Evolutionary conservation across 345 rosid species (phyloP).

Genomic region (Adansonia digitata): DNA sequence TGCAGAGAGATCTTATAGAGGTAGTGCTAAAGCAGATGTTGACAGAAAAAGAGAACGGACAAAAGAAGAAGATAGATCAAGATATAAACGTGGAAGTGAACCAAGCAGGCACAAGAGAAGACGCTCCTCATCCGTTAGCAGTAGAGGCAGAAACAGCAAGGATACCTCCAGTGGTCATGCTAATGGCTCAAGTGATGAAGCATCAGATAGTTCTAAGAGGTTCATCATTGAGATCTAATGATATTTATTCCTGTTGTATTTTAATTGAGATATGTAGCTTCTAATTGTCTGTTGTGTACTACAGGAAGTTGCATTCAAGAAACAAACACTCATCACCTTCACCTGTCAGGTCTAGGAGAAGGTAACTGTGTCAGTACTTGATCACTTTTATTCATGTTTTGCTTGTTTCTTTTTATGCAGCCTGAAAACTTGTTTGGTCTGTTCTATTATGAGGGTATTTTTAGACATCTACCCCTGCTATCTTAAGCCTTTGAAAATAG

Average conservation of each 20-base stretch:
- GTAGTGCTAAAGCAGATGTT: conserved; percentile 24
- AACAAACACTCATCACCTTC: conserved; percentile 65
- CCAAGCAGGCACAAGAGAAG: conserved; percentile 65
- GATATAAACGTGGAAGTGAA: conserved; percentile 24
- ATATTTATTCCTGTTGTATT: conserved; percentile 12
- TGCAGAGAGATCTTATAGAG: conserved; percentile 43
- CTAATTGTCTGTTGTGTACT: conserved; percentile 22
- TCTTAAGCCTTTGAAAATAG: background rate
- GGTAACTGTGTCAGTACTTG: conserved; percentile 45
- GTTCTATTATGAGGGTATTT: background rate
- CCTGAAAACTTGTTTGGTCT: background rate
- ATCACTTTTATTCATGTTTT: background rate
- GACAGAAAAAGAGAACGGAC: conserved; percentile 5
- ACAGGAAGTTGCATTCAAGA: conserved; percentile 63
- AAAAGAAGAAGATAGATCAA: conserved; percentile 13
- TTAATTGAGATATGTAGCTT: conserved; percentile 3
- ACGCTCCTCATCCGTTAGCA: conserved; percentile 55
- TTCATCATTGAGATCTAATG: conserved; percentile 19
- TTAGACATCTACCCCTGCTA: background rate
- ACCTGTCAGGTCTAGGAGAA: conserved; percentile 72
- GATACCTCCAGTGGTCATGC: conserved; percentile 27
- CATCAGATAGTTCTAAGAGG: conserved; percentile 79
- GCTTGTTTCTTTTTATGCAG: conserved; percentile 7
- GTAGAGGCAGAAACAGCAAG: conserved; percentile 47
- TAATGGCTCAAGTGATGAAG: conserved; percentile 52